A percentile compares a stretch with the other conserved stretches of the same genome.
Evolutionary conservation across 495 filamentous ascomycete species (phyloP).

Genomic region (Acidiella bohemica): DNA sequence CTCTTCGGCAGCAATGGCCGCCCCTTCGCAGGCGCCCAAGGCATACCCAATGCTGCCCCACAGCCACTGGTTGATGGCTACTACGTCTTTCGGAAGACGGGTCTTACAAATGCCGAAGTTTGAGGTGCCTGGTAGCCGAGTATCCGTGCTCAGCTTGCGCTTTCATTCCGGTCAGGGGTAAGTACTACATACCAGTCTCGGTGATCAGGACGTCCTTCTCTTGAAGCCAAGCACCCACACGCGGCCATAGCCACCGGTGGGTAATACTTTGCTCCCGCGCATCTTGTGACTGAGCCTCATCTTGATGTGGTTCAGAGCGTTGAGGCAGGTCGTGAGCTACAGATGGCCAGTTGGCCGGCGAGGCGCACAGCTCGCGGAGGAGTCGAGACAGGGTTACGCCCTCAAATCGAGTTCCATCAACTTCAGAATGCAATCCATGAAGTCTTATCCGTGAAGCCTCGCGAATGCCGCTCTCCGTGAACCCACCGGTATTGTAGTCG

Average conservation of each 20-base stretch:
- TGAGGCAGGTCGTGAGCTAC: no score
- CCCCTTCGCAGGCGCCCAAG: slow-evolving; percentile 27
- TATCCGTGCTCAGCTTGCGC: no score
- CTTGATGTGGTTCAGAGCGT: no score
- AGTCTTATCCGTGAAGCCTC: slow-evolving; percentile 18
- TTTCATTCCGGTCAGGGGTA: no score
- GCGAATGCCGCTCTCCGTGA: slow-evolving; percentile 19
- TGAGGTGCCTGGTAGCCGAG: no score
- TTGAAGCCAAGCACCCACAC: slow-evolving; percentile 20
- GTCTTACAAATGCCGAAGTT: slow-evolving; percentile 28
- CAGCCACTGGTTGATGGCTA: slow-evolving; percentile 28
- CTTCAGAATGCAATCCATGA: no score
- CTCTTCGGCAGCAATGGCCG: slow-evolving; percentile 37
- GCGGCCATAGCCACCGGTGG: slow-evolving; percentile 28
- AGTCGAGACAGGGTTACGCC: slow-evolving; percentile 18
- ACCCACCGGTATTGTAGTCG: slow-evolving; percentile 29
- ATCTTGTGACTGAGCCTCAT: slow-evolving; percentile 14
- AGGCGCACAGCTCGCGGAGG: slow-evolving; percentile 4
- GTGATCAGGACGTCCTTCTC: slow-evolving; percentile 26
- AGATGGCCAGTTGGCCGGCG: no score
- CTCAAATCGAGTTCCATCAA: slow-evolving; percentile 21
- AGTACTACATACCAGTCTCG: slow-evolving; percentile 31
- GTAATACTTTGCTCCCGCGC: slow-evolving; percentile 23
- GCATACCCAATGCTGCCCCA: slow-evolving; percentile 35
- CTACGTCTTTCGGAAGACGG: slow-evolving; percentile 21